Percentiles rank a stretch among this genome's conserved stretches.
Conservation (phyloP, 2,329 filamentous ascomycete genomes). For the Sclerotinia subarctica region DNA sequence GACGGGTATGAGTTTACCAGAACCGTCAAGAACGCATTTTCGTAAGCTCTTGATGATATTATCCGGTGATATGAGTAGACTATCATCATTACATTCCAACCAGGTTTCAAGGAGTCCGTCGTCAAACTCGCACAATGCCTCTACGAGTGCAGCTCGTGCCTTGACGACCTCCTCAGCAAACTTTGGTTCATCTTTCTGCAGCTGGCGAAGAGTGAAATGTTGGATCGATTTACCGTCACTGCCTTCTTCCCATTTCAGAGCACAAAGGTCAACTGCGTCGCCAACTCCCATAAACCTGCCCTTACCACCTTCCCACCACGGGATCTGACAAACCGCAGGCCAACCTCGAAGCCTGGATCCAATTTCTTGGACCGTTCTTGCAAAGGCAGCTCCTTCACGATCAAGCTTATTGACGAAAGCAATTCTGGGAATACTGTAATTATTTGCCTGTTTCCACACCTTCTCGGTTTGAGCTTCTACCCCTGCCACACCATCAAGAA, state of each 20-base stretch:
- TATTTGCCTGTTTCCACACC: constrained; percentile 87
- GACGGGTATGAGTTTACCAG: constrained; percentile 75
- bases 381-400: constrained; percentile 77
- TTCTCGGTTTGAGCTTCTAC: constrained; percentile 97
- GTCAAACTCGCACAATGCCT: constrained; percentile 83
- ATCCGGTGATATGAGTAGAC: constrained; percentile 60
- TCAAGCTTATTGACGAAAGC: constrained; percentile 84
- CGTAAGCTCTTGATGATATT: constrained; percentile 73
- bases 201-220: constrained; percentile 52
- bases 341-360: constrained; percentile 74
- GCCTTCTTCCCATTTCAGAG: constrained; percentile 68
- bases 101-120: constrained; percentile 82
- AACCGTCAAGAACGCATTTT: constrained; percentile 62
- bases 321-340: constrained; percentile 91
- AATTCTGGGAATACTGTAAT: constrained; percentile 79
- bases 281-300: constrained; percentile 79
- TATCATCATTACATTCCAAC: constrained; percentile 72
- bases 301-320: constrained; percentile 77
- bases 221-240: constrained; percentile 62
- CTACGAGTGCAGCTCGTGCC: constrained; percentile 75
- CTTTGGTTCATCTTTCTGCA: constrained; percentile 47
- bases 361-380: constrained; percentile 80
- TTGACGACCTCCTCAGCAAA: constrained; percentile 66
- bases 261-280: constrained; percentile 74
- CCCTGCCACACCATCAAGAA: constrained; percentile 86